Evolutionary conservation across 306 rosid species (phyloP).

Genomic region (Fragaria nilgerrensis): DNA sequence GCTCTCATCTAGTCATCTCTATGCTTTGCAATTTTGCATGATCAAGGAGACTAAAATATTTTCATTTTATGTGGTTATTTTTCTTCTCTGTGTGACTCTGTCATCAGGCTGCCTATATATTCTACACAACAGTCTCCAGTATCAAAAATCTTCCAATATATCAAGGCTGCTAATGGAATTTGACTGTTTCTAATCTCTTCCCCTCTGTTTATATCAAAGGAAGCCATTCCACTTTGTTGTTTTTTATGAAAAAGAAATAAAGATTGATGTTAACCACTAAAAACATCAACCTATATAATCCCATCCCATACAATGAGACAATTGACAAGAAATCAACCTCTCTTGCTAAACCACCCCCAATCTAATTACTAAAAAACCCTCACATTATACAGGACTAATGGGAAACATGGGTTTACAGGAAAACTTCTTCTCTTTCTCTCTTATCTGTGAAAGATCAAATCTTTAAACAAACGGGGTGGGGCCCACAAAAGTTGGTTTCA

Average conservation of each 20-base stretch:
- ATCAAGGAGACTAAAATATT: neutral
- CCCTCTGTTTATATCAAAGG: neutral
- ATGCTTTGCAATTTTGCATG: too few relatives aligned
- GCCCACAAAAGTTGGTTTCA: neutral
- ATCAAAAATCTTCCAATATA: neutral
- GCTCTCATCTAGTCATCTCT: too few relatives aligned
- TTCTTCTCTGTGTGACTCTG: neutral
- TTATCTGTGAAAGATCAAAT: constrained; percentile 5
- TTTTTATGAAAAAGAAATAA: neutral
- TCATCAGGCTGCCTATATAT: too few relatives aligned
- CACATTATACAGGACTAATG: neutral
- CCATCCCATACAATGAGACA: neutral
- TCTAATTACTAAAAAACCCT: neutral
- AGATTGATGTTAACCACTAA: neutral
- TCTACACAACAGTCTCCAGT: neutral
- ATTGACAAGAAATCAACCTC: neutral
- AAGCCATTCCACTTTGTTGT: neutral
- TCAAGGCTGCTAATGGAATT: neutral
- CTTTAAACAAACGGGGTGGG: neutral
- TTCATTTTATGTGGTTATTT: neutral
- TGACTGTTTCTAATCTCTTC: neutral
- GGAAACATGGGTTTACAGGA: neutral
- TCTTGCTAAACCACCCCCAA: neutral
- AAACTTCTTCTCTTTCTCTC: neutral
- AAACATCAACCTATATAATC: neutral